phyloP scores from a whole-genome alignment of 73 alveolate species.

The Uronychia binucleata region DNA sequence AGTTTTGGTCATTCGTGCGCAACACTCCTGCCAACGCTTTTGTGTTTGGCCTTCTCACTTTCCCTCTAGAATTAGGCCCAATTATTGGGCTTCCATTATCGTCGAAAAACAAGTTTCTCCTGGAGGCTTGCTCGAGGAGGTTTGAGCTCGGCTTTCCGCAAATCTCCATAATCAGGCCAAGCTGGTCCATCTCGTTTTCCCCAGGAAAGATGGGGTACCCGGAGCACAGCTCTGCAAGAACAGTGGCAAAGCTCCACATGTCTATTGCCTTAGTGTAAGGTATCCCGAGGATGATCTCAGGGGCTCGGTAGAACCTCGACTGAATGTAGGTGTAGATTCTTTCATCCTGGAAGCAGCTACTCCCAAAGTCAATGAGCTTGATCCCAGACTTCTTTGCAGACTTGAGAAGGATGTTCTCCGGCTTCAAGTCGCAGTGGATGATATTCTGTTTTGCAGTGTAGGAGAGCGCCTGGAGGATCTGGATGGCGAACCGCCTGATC shows the following conservation, averaged over 20 bases:
- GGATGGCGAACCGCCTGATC: constrained; percentile 60
- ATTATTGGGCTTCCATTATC: constrained; percentile 67
- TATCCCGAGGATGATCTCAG: constrained; percentile 61
- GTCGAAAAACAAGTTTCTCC: constrained; percentile 79
- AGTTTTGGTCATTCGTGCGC: constrained; percentile 41
- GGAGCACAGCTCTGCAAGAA: constrained; percentile 59
- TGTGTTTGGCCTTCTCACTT: constrained; percentile 55
- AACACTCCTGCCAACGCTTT: constrained; percentile 41
- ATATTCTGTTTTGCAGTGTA: constrained; percentile 40
- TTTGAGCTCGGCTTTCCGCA: constrained; percentile 75
- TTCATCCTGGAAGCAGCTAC: constrained; percentile 69
- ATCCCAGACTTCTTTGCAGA: constrained; percentile 71
- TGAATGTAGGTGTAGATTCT: constrained; percentile 84
- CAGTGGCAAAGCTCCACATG: constrained; percentile 6
- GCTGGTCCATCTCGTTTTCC: constrained; percentile 87
- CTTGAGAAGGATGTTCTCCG: constrained; percentile 60
- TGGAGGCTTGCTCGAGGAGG: constrained; percentile 48
- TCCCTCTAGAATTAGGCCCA: constrained; percentile 64
- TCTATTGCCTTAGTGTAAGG: constrained; percentile 30
- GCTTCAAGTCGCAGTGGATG: constrained; percentile 72
- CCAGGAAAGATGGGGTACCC: constrained; percentile 95
- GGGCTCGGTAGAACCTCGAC: constrained; percentile 82
- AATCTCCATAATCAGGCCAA: constrained; percentile 85
- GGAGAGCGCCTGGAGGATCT: constrained; percentile 55
- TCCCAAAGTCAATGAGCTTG: constrained; percentile 78